Percentiles rank a stretch among this genome's conserved stretches.
phyloP scores from a whole-genome alignment of 192 early-diverging fungal species.

The Dimargaris cristalligena region DNA sequence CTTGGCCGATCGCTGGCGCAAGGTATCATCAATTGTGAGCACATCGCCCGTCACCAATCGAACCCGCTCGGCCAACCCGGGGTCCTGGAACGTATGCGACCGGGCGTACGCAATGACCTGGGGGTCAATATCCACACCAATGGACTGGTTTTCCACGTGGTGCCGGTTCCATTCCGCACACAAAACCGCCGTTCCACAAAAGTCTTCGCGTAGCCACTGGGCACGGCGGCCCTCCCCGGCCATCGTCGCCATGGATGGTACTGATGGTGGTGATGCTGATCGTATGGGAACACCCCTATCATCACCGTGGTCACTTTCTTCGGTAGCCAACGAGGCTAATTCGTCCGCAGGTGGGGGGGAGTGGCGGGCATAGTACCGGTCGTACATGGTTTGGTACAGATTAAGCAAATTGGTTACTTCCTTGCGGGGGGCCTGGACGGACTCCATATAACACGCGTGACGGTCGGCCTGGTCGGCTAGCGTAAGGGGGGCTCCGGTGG shows the following conservation, averaged over 20 bases:
- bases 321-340: no score
- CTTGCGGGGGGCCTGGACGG: slow-evolving; percentile 26
- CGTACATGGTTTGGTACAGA: slow-evolving; percentile 14
- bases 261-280: no score
- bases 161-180: slow-evolving; percentile 24
- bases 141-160: slow-evolving; percentile 14
- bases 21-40: neutral
- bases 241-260: no score
- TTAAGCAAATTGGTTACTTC: slow-evolving; percentile 23
- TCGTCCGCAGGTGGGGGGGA: no score
- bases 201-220: slow-evolving; percentile 26
- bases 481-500: no score
- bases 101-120: slow-evolving; percentile 22
- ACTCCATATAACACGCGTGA: slow-evolving; percentile 21
- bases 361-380: slow-evolving; percentile 6
- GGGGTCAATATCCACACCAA: slow-evolving; percentile 29
- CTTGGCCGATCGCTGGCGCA: neutral
- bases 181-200: slow-evolving; percentile 31
- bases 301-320: no score
- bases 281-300: no score
- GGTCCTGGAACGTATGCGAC: slow-evolving; percentile 12
- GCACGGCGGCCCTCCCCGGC: no score
- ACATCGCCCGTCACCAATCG: slow-evolving; percentile 14
- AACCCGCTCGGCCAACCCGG: slow-evolving; percentile 10
- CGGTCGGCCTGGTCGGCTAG: slow-evolving; percentile 25